Conservation (phyloP, 2,329 filamentous ascomycete genomes). For the Ampelomyces quisqualis region DNA sequence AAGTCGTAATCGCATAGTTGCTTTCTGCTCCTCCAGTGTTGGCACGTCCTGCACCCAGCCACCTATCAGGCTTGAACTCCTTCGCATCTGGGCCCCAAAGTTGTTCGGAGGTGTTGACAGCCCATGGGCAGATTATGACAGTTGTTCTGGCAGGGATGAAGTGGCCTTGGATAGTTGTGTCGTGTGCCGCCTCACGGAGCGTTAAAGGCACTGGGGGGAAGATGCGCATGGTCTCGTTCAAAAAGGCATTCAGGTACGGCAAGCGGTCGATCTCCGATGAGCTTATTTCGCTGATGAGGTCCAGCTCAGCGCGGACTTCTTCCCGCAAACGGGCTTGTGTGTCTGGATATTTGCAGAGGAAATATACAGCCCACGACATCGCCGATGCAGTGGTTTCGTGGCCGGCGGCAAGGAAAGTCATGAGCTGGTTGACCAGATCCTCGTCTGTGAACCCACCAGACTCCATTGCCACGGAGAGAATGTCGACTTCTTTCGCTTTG, state of each 20-base stretch:
- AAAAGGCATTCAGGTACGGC: slow-evolving; percentile 74
- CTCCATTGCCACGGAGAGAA: slow-evolving; percentile 76
- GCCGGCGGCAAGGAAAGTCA: slow-evolving; percentile 80
- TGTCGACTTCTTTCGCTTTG: slow-evolving; percentile 61
- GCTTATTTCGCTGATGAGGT: slow-evolving; percentile 48
- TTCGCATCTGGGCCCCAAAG: slow-evolving; percentile 77
- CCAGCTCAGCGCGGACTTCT: slow-evolving; percentile 50
- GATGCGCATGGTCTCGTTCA: slow-evolving; percentile 74
- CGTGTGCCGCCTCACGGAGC: slow-evolving; percentile 62
- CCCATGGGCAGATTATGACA: slow-evolving; percentile 64
- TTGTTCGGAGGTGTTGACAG: slow-evolving; percentile 66
- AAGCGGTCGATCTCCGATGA: slow-evolving; percentile 67
- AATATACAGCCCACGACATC: slow-evolving; percentile 57
- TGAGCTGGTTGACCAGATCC: slow-evolving; percentile 81
- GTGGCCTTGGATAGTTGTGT: slow-evolving; percentile 66
- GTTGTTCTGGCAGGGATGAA: slow-evolving; percentile 69
- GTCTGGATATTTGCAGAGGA: slow-evolving; percentile 53
- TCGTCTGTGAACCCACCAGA: slow-evolving; percentile 76
- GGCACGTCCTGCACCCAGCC: slow-evolving; percentile 46
- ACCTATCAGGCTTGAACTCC: slow-evolving; percentile 72
- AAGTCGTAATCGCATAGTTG: slow-evolving; percentile 78
- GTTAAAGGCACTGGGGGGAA: slow-evolving; percentile 72
- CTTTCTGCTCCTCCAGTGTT: slow-evolving; percentile 70
- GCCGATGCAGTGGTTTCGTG: slow-evolving; percentile 60
- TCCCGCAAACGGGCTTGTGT: slow-evolving; percentile 52